Evolutionary conservation across 2,329 filamentous ascomycete genomes (phyloP).

Genomic region (Xylaria multiplex): DNA sequence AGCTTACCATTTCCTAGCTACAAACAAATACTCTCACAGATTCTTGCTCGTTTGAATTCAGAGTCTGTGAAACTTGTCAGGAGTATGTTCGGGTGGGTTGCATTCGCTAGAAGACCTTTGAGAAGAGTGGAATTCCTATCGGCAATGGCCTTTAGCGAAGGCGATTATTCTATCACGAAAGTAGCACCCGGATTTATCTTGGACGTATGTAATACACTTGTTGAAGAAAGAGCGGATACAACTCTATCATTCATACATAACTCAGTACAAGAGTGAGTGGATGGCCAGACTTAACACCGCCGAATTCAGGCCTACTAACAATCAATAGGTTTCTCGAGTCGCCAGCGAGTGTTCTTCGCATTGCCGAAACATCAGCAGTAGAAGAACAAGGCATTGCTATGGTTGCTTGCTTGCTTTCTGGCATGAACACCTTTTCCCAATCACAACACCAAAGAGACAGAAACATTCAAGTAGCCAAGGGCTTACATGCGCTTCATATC

Average conservation of each 20-base stretch:
- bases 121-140: conserved; percentile 15
- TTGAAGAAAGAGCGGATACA: conserved; percentile 8
- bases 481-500: conserved; percentile 19
- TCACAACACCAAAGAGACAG: background rate
- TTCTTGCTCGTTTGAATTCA: conserved; percentile 6
- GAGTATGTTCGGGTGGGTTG: conserved; percentile 7
- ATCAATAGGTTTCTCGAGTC: conserved; percentile 11
- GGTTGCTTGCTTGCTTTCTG: conserved; percentile 10
- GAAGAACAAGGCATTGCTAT: conserved; percentile 14
- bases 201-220: conserved; percentile 1
- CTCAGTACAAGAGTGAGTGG: conserved; percentile 15
- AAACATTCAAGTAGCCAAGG: conserved; percentile 10
- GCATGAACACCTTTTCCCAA: background rate
- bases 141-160: conserved; percentile 12
- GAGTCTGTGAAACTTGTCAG: background rate
- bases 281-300: no score
- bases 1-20: background rate
- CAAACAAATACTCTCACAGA: conserved; percentile 11
- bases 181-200: conserved; percentile 4
- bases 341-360: background rate
- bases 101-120: conserved; percentile 7
- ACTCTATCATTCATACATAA: conserved; percentile 18
- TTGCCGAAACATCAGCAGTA: background rate
- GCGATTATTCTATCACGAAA: conserved; percentile 2
- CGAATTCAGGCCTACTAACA: background rate